These are phyloP conservation scores for Prunus kanzakura DNA, from an alignment of 306 rosid species.

Conservation along the genomic window DNA sequence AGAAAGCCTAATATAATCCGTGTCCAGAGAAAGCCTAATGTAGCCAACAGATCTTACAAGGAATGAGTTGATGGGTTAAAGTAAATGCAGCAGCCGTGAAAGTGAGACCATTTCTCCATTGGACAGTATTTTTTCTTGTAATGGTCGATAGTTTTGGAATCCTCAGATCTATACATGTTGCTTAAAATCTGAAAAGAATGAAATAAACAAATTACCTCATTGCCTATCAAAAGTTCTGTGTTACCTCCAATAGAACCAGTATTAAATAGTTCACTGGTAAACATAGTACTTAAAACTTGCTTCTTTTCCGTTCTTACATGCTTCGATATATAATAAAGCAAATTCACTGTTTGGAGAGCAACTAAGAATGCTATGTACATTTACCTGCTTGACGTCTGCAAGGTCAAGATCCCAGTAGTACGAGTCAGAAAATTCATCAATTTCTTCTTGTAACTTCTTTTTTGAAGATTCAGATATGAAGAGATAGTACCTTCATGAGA, in stretches of 20 bases:
- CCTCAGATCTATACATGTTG: constrained; percentile 48
- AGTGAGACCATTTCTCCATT: constrained; percentile 63
- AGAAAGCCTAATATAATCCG: background rate
- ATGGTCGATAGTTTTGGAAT: constrained; percentile 39
- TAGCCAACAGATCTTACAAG: constrained; percentile 50
- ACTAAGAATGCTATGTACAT: background rate
- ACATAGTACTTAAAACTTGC: background rate
- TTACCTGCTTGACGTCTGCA: constrained; percentile 74
- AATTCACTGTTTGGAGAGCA: background rate
- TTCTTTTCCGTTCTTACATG: background rate
- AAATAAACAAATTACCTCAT: constrained; percentile 6
- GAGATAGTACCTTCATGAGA: constrained; percentile 62
- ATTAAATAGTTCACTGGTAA: background rate
- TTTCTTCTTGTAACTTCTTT: constrained; percentile 77
- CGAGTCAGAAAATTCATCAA: constrained; percentile 81
- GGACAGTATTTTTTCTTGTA: constrained; percentile 85
- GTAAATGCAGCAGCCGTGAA: constrained; percentile 64
- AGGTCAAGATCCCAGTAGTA: constrained; percentile 76
- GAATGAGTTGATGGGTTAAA: constrained; percentile 42
- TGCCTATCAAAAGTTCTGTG: constrained; percentile 2
- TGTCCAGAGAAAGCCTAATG: background rate
- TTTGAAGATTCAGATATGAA: constrained; percentile 64
- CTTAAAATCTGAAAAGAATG: constrained; percentile 61
- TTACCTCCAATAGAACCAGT: background rate
- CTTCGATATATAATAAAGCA: background rate